Evolutionary conservation across 2,329 filamentous ascomycete genomes (phyloP), one percentile per base, ranked within the genome.

Genomic region (Sordariomycetes sp.): DNA sequence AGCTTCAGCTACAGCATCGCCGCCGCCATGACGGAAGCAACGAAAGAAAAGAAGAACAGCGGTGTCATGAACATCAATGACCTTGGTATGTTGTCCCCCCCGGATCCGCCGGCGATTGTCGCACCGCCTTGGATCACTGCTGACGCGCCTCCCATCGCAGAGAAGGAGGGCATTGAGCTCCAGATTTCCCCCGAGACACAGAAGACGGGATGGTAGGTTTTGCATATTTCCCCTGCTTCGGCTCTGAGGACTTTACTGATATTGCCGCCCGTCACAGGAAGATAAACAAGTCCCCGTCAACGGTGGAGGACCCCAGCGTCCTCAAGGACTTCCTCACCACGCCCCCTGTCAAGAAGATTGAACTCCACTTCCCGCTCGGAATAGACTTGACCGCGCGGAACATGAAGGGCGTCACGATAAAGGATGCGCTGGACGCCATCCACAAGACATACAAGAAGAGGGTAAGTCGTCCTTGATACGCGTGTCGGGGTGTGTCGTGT

Each of bases 361-460:
- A 96, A 74, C 80, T 97, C 53, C 85, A 91, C 74, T 96, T 96
- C 80, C 89, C 90, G 18, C 79, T 95, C 57, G 93, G 93, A 56
- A 82, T 94, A 59, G 86, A 93, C 69, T 89, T 97, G 64, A 89
- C 88, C 35, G 93, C 91, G 69, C 84, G 93, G 68, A 97, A 97
- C 75, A 77, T 92, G 66, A 93, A 92, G 74, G 93, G 93, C 59
- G 91, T 97, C 65, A 97, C 93, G 59, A 93, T 97, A 80, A 97
- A 97, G 79, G 93, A 97, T 74, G 91, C 91, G 60, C 71, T 96
- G 72, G 92, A 97, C 72, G 93, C 90, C 67, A 97, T 97, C 75
- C 80, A 96, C 81, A 97, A 96, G 80, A 83, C 89, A 66, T 96
- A 90, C 80, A 96, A 95, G 83, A 97, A 97, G 85, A 88, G 92